phyloP scores from a whole-genome alignment of 352 stramenopile species.

The Hyaloperonospora arabidopsidis region DNA sequence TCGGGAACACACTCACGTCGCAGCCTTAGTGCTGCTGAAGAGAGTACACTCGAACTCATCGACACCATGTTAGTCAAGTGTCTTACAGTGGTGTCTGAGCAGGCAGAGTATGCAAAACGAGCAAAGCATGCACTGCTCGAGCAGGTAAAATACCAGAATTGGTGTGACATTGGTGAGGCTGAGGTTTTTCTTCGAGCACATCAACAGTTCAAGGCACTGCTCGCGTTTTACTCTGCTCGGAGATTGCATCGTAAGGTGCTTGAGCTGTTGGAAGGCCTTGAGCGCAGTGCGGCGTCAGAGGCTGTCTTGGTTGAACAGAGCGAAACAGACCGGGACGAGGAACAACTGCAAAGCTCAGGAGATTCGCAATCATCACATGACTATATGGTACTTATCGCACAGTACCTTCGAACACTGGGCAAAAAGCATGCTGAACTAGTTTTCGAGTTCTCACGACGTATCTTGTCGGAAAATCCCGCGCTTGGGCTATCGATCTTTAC shows the following conservation, averaged over 20 bases:
- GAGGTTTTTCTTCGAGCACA: conserved; percentile 76
- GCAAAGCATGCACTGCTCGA: conserved; percentile 43
- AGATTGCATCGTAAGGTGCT: conserved; percentile 74
- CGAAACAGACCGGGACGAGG: too few species aligned
- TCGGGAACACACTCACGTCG: conserved; percentile 5
- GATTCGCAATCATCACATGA: conserved; percentile 34
- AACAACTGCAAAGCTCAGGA: conserved; percentile 6
- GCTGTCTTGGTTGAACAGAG: conserved; percentile 4
- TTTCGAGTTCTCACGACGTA: conserved; percentile 73
- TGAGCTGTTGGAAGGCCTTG: conserved; percentile 71
- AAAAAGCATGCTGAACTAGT: conserved; percentile 62
- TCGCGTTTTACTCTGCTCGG: conserved; percentile 63
- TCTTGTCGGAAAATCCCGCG: conserved; percentile 45
- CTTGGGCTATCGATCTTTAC: conserved; percentile 77
- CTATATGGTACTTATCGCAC: conserved; percentile 52
- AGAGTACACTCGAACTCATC: conserved; percentile 41
- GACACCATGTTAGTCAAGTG: conserved; percentile 81
- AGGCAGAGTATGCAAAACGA: conserved; percentile 25
- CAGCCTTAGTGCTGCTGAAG: too few species aligned
- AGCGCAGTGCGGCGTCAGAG: conserved; percentile 40
- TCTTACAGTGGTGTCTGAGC: conserved; percentile 58
- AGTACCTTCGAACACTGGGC: conserved; percentile 58
- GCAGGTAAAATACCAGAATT: conserved; percentile 47
- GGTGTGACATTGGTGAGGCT: conserved; percentile 62
- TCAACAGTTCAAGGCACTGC: conserved; percentile 43